Base-by-base conservation (phyloP, 768 basidiomycete genomes). In the Termitomyces sp. region DNA sequence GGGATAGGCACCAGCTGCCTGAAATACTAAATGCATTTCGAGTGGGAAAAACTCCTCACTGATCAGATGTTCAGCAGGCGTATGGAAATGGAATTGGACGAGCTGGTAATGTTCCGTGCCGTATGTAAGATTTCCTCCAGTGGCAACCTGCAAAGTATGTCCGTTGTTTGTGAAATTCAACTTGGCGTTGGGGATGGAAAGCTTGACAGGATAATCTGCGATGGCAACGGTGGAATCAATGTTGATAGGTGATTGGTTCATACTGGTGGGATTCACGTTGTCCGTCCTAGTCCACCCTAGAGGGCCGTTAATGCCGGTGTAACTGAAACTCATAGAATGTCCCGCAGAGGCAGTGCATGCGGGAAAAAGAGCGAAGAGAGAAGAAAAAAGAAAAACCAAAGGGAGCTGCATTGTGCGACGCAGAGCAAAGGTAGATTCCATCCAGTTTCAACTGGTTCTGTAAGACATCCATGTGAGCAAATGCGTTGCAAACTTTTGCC, bases 11-110 rank as follows among this genome's bases (percentile, higher is more conserved):
- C 52, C 51, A 30, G 52, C 45, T 0, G 34, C 42, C 24, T n/a
- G n/a, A n/a, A n/a, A n/a, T n/a, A n/a, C n/a, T 8, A 60, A 32
- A 46, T 60, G 59, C 41, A 60, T 53, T 41, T 60, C 56, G 8
- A 60, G 34, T 8, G 59, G 50, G 38, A 34, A 58, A 34, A 53
- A 60, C n/a, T 52, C 54, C 2, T 44, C 22, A 2, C 50, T 24
- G 28, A 60, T 43, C 3, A 19, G 54, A 34, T 60, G 59, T 30
- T 60, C 56, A 19, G 54, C 50, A 3, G 59, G 59, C 8, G 59
- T 53, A 38, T 60, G 59, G 40, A 60, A 60, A 22, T 60, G 59
- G 46, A 60, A 58, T 19, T 60, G 59, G 1, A 24, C 3, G 24
- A 60, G 42, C 26, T 50, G 30, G 24, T 49, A 52, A 0, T 51